Conservation (phyloP, 2,329 filamentous ascomycete genomes). For the Neonectria magnoliae region DNA sequence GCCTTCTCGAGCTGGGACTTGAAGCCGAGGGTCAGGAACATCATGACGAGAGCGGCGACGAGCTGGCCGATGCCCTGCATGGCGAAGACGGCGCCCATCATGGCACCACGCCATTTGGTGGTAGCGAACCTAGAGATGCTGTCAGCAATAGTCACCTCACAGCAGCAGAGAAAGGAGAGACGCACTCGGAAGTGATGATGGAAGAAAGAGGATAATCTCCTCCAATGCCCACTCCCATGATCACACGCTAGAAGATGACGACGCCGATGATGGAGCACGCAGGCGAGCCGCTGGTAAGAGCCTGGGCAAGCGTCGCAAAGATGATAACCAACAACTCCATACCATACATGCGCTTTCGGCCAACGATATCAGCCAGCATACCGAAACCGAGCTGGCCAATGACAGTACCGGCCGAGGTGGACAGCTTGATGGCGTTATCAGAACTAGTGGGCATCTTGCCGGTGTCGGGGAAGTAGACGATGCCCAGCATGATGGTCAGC, state of each 20-base stretch:
- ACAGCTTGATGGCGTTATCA: conserved; percentile 86
- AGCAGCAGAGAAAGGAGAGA: conserved; percentile 1
- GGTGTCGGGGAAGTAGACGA: conserved; percentile 74
- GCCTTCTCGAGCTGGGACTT: conserved; percentile 68
- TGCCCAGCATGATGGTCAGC: conserved; percentile 78
- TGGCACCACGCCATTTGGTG: conserved; percentile 85
- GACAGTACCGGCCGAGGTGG: conserved; percentile 85
- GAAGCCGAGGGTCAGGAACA: conserved; percentile 79
- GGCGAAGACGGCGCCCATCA: conserved; percentile 88
- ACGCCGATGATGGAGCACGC: conserved; percentile 71
- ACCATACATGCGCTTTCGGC: conserved; percentile 78
- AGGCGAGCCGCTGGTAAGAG: conserved; percentile 71
- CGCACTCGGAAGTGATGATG: conserved; percentile 83
- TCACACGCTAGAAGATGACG: conserved; percentile 83
- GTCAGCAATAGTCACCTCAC: conserved; percentile 2
- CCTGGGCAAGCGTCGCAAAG: conserved; percentile 78
- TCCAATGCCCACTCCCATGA: conserved; percentile 66
- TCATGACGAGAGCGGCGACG: conserved; percentile 76
- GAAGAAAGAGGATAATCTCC: conserved; percentile 82
- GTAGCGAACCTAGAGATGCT: conserved; percentile 67
- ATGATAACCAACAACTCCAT: conserved; percentile 84
- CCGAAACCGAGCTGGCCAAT: conserved; percentile 84
- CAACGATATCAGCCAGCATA: conserved; percentile 79
- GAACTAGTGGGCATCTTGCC: conserved; percentile 72
- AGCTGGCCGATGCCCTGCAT: conserved; percentile 90